Evolutionary conservation across 768 basidiomycete species (phyloP).

Genomic region (Gymnopilus junonius): DNA sequence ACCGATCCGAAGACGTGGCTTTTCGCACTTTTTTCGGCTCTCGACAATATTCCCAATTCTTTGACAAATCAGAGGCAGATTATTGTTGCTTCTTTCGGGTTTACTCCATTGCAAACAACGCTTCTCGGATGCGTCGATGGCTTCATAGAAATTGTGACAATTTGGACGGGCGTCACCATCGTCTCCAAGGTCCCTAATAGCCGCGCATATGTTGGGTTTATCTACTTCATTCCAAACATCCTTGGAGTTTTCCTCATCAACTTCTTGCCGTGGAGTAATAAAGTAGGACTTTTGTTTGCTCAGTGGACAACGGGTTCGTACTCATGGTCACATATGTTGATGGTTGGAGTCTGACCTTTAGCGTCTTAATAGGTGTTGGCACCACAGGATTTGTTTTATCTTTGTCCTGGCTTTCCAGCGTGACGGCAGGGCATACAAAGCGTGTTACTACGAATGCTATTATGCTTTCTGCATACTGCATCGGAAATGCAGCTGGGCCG

Average conservation of each 20-base stretch:
- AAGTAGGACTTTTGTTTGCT: constrained; percentile 65
- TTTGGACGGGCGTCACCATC: constrained; percentile 65
- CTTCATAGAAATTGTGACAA: constrained; percentile 67
- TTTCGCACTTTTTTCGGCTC: constrained; percentile 67
- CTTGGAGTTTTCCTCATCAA: constrained; percentile 66
- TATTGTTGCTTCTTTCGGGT: constrained; percentile 71
- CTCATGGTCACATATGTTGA: neutral
- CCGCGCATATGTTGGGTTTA: constrained; percentile 64
- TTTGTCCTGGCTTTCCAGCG: constrained; percentile 65
- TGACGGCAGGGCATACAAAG: constrained; percentile 77
- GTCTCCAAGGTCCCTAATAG: constrained; percentile 60
- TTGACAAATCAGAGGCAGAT: constrained; percentile 66
- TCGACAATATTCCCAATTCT: constrained; percentile 69
- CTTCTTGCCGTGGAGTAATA: constrained; percentile 65
- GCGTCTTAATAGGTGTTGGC: constrained; percentile 40
- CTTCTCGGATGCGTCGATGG: constrained; percentile 72
- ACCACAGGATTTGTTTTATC: constrained; percentile 63
- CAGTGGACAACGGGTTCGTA: constrained; percentile 55
- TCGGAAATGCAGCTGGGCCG: constrained; percentile 70
- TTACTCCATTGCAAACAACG: constrained; percentile 65
- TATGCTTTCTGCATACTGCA: constrained; percentile 70
- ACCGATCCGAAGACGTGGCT: constrained; percentile 77
- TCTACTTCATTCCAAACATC: constrained; percentile 69
- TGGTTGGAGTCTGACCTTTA: neutral
- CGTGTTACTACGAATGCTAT: constrained; percentile 73